These are phyloP conservation scores for Argentina anserina DNA, from an alignment of 306 rosid genomes.

Conservation along the genomic window DNA sequence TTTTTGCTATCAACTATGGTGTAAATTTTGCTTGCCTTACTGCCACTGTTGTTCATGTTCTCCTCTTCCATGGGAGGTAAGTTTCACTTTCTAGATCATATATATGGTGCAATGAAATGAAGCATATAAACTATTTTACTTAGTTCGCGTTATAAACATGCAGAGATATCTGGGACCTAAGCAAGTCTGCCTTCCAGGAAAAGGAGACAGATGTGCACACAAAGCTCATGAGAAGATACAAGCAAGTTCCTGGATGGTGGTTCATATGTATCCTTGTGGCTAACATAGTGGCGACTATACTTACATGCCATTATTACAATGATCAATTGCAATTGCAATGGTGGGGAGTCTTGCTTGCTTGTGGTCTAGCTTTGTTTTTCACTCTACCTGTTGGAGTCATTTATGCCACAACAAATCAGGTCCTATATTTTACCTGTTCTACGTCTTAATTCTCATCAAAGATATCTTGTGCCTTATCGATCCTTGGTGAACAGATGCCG, in stretches of 20 bases:
- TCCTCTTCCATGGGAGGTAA: conserved; percentile 76
- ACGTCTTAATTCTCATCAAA: not conserved
- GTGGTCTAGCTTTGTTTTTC: conserved; percentile 54
- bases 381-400: conserved; percentile 82
- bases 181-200: conserved; percentile 64
- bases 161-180: conserved; percentile 67
- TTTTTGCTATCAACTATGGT: conserved; percentile 59
- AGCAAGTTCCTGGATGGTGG: conserved; percentile 87
- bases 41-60: conserved; percentile 70
- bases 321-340: conserved; percentile 69
- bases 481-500: conserved; percentile 50
- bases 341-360: conserved; percentile 85
- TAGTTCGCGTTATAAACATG: conserved; percentile 1
- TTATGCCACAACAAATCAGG: conserved; percentile 79
- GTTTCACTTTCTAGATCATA: not conserved
- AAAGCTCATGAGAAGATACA: conserved; percentile 61
- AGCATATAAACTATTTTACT: not conserved
- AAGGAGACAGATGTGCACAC: conserved; percentile 75
- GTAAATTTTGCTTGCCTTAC: conserved; percentile 70
- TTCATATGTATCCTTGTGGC: conserved; percentile 54
- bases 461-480: not conserved
- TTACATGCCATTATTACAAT: conserved; percentile 55
- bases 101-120: not conserved
- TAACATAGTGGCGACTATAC: conserved; percentile 47
- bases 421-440: conserved; percentile 14